Evolutionary conservation across 495 filamentous ascomycete species (phyloP), one percentile per base, ranked within the genome.

Genomic region (Penicillium subrubescens): DNA sequence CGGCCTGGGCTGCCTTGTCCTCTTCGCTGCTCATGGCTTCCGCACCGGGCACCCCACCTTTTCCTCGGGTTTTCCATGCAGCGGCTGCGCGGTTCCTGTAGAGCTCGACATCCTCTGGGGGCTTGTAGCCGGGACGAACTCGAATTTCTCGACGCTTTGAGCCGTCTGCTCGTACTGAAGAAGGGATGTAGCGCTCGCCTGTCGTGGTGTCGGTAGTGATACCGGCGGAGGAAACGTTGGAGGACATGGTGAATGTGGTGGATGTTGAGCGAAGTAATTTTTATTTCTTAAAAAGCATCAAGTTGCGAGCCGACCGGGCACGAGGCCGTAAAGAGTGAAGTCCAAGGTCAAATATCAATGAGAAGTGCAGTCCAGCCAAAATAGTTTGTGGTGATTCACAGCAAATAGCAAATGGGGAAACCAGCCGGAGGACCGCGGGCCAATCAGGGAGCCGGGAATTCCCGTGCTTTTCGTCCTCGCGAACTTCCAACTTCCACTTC

Each of bases 1-100:
- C 79, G 3, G 84, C 78, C 37, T 67, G 79, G 6, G 75, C 59
- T 19, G 65, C 25, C 35, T 67, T 68, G 50, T 84, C 76, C 55
- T 87, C 85, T 54, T 85, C 84, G 56, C 87, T 73, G 63, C 72
- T 81, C 65, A 79, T 43, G 0, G 80, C 79, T 60, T 91, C 92
- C 19, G 93, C 91, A 12, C 96, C 96, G 10, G 94, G 91, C 5
- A 97, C 84, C 67, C 90, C 89, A 57, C 85, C 87, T 63, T 83
- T 90, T 14, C 89, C 91, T 21, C 93, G 87, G 67, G 83, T 93
- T 77, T 92, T 94, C 82, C 91, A 97, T 43, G 85, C 88, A 67
- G 94, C 91, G 27, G 94, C 94, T 6, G 89, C 91, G 46, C 90
- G 88, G 79, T 97, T 98, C 82, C 91, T 95, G 85, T 98, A 99